Evolutionary conservation across 2,329 filamentous ascomycete species (phyloP).

Genomic region (Polychaeton citri): DNA sequence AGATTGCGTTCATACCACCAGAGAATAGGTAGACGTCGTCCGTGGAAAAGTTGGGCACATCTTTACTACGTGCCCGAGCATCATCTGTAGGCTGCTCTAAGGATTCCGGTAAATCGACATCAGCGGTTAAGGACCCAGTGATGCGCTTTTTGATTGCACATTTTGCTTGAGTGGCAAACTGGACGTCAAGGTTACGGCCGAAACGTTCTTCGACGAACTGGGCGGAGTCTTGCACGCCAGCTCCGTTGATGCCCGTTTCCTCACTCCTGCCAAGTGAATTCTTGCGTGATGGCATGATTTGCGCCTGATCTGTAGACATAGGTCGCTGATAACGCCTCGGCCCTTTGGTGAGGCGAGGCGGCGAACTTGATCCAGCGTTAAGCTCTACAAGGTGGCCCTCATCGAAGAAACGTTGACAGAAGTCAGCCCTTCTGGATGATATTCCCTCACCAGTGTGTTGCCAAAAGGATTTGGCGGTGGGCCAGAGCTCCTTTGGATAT

Average conservation of each 20-base stretch:
- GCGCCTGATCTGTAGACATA: slow-evolving; percentile 35
- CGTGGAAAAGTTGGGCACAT: slow-evolving; percentile 55
- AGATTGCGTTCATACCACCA: slow-evolving; percentile 91
- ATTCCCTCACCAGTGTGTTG: slow-evolving; percentile 90
- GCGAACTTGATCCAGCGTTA: slow-evolving; percentile 20
- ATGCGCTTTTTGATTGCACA: slow-evolving; percentile 78
- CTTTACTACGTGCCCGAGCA: slow-evolving; percentile 20
- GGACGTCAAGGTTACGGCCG: slow-evolving; percentile 74
- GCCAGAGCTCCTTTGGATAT: slow-evolving; percentile 52
- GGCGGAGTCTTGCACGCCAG: slow-evolving; percentile 50
- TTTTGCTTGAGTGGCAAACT: slow-evolving; percentile 68
- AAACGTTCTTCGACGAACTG: slow-evolving; percentile 89
- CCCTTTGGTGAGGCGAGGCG: slow-evolving; percentile 45
- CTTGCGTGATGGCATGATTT: no score
- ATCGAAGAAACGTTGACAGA: slow-evolving; percentile 62
- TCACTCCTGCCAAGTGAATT: slow-evolving; percentile 4
- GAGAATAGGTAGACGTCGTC: slow-evolving; percentile 83
- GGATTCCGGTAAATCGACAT: slow-evolving; percentile 52
- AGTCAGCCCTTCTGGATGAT: slow-evolving; percentile 82
- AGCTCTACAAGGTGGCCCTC: slow-evolving; percentile 51
- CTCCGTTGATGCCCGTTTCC: slow-evolving; percentile 10
- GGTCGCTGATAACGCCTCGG: slow-evolving; percentile 67
- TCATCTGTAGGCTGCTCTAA: slow-evolving; percentile 30
- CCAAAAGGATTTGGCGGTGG: slow-evolving; percentile 86
- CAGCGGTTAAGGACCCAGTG: slow-evolving; percentile 65